These are phyloP conservation scores for Sphagnum contortum DNA, from an alignment of 225 moss, liverwort and hornwort species.

Conservation along the genomic window DNA sequence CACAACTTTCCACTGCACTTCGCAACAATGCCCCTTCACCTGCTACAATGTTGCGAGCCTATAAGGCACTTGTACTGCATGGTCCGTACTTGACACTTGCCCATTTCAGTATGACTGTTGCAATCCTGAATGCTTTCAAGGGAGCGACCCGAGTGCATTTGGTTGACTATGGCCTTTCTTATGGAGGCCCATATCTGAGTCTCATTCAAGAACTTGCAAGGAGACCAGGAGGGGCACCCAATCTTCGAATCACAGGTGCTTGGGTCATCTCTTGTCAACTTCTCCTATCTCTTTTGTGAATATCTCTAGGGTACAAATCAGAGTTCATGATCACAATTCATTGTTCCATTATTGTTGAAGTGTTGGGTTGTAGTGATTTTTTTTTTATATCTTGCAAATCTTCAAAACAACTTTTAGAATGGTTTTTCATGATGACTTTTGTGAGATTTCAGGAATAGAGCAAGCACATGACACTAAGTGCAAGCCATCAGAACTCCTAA, in stretches of 20 bases:
- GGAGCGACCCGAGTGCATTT: slow-evolving; percentile 55
- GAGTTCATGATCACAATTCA: too few relatives aligned
- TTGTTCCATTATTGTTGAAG: too few relatives aligned
- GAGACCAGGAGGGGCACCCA: slow-evolving; percentile 57
- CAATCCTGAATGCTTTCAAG: slow-evolving; percentile 36
- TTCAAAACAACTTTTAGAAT: too few relatives aligned
- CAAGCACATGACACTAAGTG: too few relatives aligned
- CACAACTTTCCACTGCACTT: slow-evolving; percentile 63
- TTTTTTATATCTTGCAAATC: too few relatives aligned
- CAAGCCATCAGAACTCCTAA: too few relatives aligned
- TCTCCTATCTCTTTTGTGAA: too few relatives aligned
- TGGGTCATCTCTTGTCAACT: too few relatives aligned
- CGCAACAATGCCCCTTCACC: slow-evolving; percentile 45
- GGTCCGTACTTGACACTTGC: slow-evolving; percentile 48
- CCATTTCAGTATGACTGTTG: slow-evolving; percentile 44
- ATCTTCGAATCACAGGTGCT: slow-evolving; percentile 62
- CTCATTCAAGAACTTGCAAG: slow-evolving; percentile 39
- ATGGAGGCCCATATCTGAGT: slow-evolving; percentile 84
- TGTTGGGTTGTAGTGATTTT: too few relatives aligned
- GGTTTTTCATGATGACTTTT: too few relatives aligned
- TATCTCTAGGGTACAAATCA: too few relatives aligned
- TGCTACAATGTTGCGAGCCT: slow-evolving; percentile 50
- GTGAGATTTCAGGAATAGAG: too few relatives aligned
- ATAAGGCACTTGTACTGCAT: slow-evolving; percentile 28
- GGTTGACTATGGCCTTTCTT: slow-evolving; percentile 74